phyloP scores from a whole-genome alignment of 352 stramenopile genomes.

The Phytopythium sindhum region DNA sequence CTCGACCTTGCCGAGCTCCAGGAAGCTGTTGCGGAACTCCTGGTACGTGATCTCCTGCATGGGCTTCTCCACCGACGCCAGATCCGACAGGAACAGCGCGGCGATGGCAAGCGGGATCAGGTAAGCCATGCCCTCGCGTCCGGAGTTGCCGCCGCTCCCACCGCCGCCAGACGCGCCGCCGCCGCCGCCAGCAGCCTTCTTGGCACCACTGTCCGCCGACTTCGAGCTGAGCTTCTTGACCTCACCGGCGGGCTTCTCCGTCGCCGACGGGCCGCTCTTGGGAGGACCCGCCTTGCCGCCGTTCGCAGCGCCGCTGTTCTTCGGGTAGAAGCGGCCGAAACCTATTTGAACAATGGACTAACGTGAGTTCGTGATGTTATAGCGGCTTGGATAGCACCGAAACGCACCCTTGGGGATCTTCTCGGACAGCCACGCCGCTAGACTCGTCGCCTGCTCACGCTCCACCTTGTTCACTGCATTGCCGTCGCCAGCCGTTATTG shows the following conservation, averaged over 20 bases:
- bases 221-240: constrained; percentile 77
- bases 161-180: constrained; percentile 30
- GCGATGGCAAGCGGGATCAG: constrained; percentile 69
- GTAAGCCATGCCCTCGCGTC: constrained; percentile 69
- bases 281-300: constrained; percentile 41
- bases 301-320: constrained; percentile 41
- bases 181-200: constrained; percentile 25
- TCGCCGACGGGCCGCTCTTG: constrained; percentile 45
- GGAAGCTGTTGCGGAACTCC: constrained; percentile 86
- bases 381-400: not conserved
- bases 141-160: constrained; percentile 22
- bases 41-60: constrained; percentile 92
- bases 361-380: not conserved
- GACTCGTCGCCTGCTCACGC: constrained; percentile 52
- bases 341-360: constrained; percentile 23
- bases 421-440: constrained; percentile 74
- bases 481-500: not conserved
- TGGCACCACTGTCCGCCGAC: constrained; percentile 29
- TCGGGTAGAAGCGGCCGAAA: constrained; percentile 85
- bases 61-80: constrained; percentile 70
- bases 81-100: constrained; percentile 69
- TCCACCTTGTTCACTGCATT: constrained; percentile 38
- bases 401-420: constrained; percentile 67
- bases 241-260: constrained; percentile 42
- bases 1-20: constrained; percentile 84